phyloP scores from a whole-genome alignment of 1,284 basidiomycete species.

The Ustilago loliicola region DNA sequence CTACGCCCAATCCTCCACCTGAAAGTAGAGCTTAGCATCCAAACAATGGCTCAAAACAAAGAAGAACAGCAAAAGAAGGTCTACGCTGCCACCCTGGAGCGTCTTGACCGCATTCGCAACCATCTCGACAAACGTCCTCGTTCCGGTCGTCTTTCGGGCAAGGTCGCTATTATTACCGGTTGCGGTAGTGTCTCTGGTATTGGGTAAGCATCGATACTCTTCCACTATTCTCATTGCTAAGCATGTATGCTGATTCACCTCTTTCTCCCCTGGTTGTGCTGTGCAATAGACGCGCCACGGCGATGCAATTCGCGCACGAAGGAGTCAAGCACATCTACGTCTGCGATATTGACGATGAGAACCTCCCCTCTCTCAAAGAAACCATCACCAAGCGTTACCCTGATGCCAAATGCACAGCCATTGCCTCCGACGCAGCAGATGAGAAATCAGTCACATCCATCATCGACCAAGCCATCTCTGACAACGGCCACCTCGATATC shows the following conservation, averaged over 20 bases:
- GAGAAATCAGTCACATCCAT: constrained; percentile 79
- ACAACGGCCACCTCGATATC: constrained; percentile 88
- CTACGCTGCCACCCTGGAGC: constrained; percentile 49
- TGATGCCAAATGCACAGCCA: constrained; percentile 76
- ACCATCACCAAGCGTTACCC: constrained; percentile 80
- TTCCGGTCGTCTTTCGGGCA: constrained; percentile 77
- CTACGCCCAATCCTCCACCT: background rate
- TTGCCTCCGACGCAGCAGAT: constrained; percentile 84
- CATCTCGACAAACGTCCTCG: constrained; percentile 78
- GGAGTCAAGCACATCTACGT: constrained; percentile 87
- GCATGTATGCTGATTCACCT: constrained; percentile 1
- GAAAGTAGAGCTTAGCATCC: background rate
- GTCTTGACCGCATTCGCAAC: constrained; percentile 79
- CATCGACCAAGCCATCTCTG: constrained; percentile 80
- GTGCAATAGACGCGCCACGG: constrained; percentile 25
- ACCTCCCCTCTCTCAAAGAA: constrained; percentile 80
- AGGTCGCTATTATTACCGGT: constrained; percentile 92
- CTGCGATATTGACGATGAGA: constrained; percentile 80
- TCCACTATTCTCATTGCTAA: background rate
- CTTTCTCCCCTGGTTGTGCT: constrained; percentile 5
- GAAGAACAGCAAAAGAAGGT: constrained; percentile 43
- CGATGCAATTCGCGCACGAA: constrained; percentile 69
- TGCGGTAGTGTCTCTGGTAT: constrained; percentile 64
- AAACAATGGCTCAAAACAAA: constrained; percentile 35
- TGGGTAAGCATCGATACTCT: constrained; percentile 39